Percentiles rank a stretch among this genome's conserved stretches.
phyloP scores from a whole-genome alignment of 768 basidiomycete genomes.

The Boletus rubroflammeus region DNA sequence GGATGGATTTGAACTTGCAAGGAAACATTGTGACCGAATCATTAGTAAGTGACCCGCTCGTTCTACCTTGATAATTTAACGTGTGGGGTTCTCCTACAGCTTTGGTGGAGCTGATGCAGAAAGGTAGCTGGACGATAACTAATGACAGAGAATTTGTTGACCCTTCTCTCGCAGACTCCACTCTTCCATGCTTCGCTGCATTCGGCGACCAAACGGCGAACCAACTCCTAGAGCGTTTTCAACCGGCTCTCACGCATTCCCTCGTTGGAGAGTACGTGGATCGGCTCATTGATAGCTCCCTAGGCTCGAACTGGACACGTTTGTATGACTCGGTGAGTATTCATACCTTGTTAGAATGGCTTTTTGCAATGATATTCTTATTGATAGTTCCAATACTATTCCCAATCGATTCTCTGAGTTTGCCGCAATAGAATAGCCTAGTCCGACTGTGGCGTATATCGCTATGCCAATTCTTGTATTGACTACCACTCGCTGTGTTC shows the following conservation, averaged over 20 bases:
- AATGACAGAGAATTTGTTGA: neutral
- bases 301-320: conserved; percentile 93
- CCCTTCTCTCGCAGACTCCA: conserved; percentile 56
- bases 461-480: neutral
- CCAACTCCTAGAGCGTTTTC: conserved; percentile 89
- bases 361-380: neutral
- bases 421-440: neutral
- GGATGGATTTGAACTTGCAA: conserved; percentile 88
- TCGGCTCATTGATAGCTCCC: conserved; percentile 79
- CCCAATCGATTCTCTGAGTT: conserved; percentile 76
- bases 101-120: conserved; percentile 97
- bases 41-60: conserved; percentile 57
- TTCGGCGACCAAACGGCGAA: conserved; percentile 89
- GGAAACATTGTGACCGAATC: conserved; percentile 96
- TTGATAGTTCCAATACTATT: conserved; percentile 86
- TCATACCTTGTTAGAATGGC: neutral
- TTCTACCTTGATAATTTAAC: conserved; percentile 1
- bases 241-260: conserved; percentile 81
- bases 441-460: neutral
- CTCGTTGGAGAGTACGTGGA: conserved; percentile 89
- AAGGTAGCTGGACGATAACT: conserved; percentile 47
- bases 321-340: conserved; percentile 86
- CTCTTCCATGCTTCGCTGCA: conserved; percentile 84
- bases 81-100: conserved; percentile 35
- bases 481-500: neutral